Evolutionary conservation across 2,329 filamentous ascomycete species (phyloP).

Genomic region (Cylindrodendrum hubeiense): DNA sequence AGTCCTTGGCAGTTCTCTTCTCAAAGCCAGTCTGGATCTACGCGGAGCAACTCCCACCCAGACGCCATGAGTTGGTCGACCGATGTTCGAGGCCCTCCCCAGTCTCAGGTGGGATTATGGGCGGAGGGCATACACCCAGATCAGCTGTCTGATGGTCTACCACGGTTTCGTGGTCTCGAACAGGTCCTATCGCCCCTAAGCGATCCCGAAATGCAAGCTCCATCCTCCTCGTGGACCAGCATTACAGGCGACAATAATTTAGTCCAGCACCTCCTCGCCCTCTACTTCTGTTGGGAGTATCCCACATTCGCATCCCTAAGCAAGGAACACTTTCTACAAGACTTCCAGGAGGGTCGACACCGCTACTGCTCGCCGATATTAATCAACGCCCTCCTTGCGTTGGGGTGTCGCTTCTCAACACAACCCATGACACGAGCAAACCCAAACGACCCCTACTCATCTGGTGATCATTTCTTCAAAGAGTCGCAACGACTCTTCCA

Average conservation of each 20-base stretch:
- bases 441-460: conserved; percentile 71
- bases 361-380: conserved; percentile 77
- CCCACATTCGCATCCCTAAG: conserved; percentile 80
- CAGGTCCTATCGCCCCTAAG: conserved; percentile 62
- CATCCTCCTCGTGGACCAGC: conserved; percentile 67
- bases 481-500: conserved; percentile 74
- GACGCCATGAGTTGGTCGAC: conserved; percentile 61
- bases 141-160: conserved; percentile 46
- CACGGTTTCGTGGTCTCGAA: conserved; percentile 57
- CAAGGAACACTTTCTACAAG: conserved; percentile 76
- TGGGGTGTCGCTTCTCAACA: conserved; percentile 77
- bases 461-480: conserved; percentile 81
- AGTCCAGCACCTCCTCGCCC: conserved; percentile 72
- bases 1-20: conserved; percentile 64
- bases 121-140: conserved; percentile 57
- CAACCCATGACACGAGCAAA: conserved; percentile 73
- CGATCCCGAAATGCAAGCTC: conserved; percentile 57
- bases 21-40: conserved; percentile 60
- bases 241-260: conserved; percentile 70
- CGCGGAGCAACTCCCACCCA: conserved; percentile 60
- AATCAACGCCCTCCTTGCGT: conserved; percentile 73
- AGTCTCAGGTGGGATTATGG: conserved; percentile 64
- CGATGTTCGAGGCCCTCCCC: conserved; percentile 54
- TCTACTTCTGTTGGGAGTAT: conserved; percentile 84
- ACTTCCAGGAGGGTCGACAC: conserved; percentile 70